Evolutionary conservation across 116 monocot species (phyloP), one percentile per base, ranked within the genome.

Genomic region (Cymodocea nodosa): DNA sequence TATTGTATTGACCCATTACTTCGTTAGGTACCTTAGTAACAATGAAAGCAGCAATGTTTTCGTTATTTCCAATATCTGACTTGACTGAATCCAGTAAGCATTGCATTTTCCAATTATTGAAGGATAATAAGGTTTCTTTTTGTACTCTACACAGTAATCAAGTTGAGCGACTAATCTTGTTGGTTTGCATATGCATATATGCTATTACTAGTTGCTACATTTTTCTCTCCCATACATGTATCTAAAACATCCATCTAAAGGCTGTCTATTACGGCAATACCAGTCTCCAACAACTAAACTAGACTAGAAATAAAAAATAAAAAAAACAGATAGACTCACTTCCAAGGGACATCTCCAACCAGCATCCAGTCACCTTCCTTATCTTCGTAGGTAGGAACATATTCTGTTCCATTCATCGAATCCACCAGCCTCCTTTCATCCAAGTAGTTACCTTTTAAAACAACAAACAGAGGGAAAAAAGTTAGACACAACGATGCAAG

Each of bases 351-450:
- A 54, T 78, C 78, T 37, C 78, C 78, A 23, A 78, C 78, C 18
- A 78, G 73, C 78, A 78, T 78, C 78, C 78, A 78, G 57, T 78
- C 78, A 6, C 78, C 78, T n/a, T 78, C 78, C 59, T 64, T 72
- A 35, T 78, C 78, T 52, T 78, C 72, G 49, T 78, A 78, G 34
- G 78, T 78, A 0, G 88, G 93, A 25, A 93, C 85, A 23, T 84
- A 93, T 74, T 89, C 89, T 2, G 82, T 78, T 55, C 93, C 86
- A 44, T 76, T 88, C 52, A 93, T 73, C 1, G 81, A 81, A 71
- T 93, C 93, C 52, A 83, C 89, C 67, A 93, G 76, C 70, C 70
- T 82, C 72, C 81, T 83, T 73, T 84, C 88, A 23, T 60, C 30
- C 35, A 34, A 25, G 24, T 20, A 66, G 35, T 20, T 30, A 39